Percentiles rank a stretch among this genome's conserved stretches.
phyloP scores from a whole-genome alignment of 2,329 filamentous ascomycete genomes.

The Penicillium sp. region DNA sequence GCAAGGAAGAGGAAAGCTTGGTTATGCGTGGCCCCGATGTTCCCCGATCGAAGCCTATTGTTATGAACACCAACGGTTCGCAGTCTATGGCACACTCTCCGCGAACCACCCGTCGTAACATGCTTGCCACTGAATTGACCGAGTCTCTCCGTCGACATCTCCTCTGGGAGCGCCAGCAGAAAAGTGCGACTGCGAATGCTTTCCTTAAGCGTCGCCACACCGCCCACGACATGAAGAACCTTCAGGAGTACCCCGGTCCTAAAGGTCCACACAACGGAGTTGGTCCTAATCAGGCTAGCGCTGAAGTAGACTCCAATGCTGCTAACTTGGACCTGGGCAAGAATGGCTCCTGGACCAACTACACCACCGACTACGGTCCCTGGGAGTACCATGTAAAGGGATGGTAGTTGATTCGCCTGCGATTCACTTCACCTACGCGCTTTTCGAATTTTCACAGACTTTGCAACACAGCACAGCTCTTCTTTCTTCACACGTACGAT shows the following conservation, averaged over 20 bases:
- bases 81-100: constrained; percentile 81
- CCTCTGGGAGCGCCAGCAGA: constrained; percentile 92
- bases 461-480: constrained; percentile 14
- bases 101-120: constrained; percentile 86
- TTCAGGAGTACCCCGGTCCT: constrained; percentile 74
- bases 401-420: constrained; percentile 57
- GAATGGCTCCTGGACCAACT: constrained; percentile 78
- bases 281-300: constrained; percentile 20
- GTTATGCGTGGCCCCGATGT: constrained; percentile 60
- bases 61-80: constrained; percentile 65
- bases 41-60: constrained; percentile 77
- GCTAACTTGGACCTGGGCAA: constrained; percentile 54
- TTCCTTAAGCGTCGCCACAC: constrained; percentile 88
- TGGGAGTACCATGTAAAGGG: constrained; percentile 81
- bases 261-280: constrained; percentile 52
- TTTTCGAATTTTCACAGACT: constrained; percentile 2
- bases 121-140: constrained; percentile 91
- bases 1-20: constrained; percentile 63
- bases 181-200: constrained; percentile 82
- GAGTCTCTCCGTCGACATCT: constrained; percentile 89
- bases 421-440: background rate
- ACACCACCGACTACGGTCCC: constrained; percentile 72
- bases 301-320: constrained; percentile 17
- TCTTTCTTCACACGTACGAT: constrained; percentile 34
- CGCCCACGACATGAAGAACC: constrained; percentile 83